Evolutionary conservation across 352 stramenopile species (phyloP).

Genomic region (Globisporangium iwayamae): DNA sequence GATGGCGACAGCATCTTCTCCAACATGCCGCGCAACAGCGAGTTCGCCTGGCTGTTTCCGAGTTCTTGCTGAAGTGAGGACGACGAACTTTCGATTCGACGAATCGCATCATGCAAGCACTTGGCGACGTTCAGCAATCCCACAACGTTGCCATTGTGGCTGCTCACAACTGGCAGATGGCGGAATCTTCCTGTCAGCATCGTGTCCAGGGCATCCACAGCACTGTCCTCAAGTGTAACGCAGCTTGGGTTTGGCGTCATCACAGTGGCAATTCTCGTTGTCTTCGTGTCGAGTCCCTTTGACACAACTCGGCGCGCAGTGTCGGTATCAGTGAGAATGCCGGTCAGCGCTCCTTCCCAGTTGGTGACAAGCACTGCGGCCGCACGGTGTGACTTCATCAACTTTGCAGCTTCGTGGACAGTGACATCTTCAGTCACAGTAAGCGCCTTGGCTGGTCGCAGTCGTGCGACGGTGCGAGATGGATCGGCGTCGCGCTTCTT

Average conservation of each 20-base stretch:
- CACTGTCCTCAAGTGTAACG: conserved; percentile 79
- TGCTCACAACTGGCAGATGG: conserved; percentile 94
- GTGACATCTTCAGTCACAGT: conserved; percentile 75
- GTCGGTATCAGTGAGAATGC: conserved; percentile 95
- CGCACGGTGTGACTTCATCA: conserved; percentile 90
- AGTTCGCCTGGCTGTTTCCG: conserved; percentile 49
- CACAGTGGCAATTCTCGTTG: conserved; percentile 65
- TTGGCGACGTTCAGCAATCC: conserved; percentile 98
- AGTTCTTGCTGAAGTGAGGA: conserved; percentile 78
- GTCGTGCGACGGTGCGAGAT: conserved; percentile 68
- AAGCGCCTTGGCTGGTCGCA: conserved; percentile 87
- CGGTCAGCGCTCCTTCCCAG: conserved; percentile 79
- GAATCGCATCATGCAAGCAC: conserved; percentile 97
- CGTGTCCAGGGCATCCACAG: conserved; percentile 76
- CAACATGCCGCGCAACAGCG: conserved; percentile 73
- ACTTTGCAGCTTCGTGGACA: conserved; percentile 84
- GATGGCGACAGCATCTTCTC: conserved; percentile 87
- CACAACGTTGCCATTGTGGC: conserved; percentile 80
- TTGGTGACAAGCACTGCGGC: conserved; percentile 92
- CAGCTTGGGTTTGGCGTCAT: conserved; percentile 87
- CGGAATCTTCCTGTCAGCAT: conserved; percentile 92
- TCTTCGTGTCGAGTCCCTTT: conserved; percentile 62
- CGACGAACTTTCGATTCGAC: conserved; percentile 92
- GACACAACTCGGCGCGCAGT: conserved; percentile 78
- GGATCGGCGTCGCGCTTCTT: conserved; percentile 58